Evolutionary conservation across 768 basidiomycete genomes (phyloP), one percentile per base, ranked within the genome.

Genomic region (Russula sp.): DNA sequence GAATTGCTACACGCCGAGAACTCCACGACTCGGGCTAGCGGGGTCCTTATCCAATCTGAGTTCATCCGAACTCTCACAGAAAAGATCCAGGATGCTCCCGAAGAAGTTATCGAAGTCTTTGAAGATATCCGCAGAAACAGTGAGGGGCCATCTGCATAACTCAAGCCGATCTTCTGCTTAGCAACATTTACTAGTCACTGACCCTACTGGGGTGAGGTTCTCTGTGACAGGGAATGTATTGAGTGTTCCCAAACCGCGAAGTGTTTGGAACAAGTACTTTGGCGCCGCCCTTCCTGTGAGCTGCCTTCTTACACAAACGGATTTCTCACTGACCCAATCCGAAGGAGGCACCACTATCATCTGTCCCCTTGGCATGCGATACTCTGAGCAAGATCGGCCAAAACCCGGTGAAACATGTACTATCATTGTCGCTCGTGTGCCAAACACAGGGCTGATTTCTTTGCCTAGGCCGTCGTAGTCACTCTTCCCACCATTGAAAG

Each of bases 401-500:
- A 69, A 80, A 85, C 16, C 91, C 94, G 1, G 73, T 79, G 7
- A 85, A 80, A 71, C 88, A 86, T 80, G 91, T 91, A 64, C 63
- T 14, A n/a, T 40, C 14, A 45, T 60, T 13, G n/a, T 22, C 20
- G 1, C 10, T 40, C 16, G 14, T 51, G n/a, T 48, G 34, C 18
- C 16, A 13, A 57, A n/a, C 20, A 40, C 40, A n/a, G 22, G 8
- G 31, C 71, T 57, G 20, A 42, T 44, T 35, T 50, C 51, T 34
- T 35, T n/a, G 56, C 10, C 42, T 50, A 94, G 89, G 91, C 89
- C 32, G 80, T 93, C 34, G 81, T 98, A 27, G 88, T 95, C 74
- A 87, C 91, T 64, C 81, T 98, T 61, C 88, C 94, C 1, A 94
- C 93, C 4, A 96, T 98, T 65, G 97, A 99, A 75, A 96, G 93